Evolutionary conservation across 495 filamentous ascomycete species (phyloP).

Genomic region (Penicillium pulvis): DNA sequence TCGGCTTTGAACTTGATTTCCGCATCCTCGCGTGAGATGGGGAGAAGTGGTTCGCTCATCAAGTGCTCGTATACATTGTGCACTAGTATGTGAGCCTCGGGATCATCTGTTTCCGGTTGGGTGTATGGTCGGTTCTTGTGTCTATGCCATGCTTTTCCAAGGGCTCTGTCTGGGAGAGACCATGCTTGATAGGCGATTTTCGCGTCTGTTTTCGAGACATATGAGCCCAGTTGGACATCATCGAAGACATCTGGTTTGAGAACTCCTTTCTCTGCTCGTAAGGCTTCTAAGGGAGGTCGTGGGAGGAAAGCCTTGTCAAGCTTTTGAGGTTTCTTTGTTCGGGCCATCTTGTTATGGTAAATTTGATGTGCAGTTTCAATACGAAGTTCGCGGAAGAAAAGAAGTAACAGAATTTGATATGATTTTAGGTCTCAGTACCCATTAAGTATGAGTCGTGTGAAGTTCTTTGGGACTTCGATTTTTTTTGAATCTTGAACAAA

Average conservation of each 20-base stretch:
- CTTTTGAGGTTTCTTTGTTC: background rate
- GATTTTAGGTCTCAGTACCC: background rate
- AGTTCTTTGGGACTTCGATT: background rate
- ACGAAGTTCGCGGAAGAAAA: background rate
- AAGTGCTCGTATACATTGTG: slow-evolving; percentile 31
- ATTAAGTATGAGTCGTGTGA: background rate
- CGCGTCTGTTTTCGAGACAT: slow-evolving; percentile 17
- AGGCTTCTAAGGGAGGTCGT: background rate
- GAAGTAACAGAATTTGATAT: background rate
- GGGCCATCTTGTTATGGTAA: background rate
- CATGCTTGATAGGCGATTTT: slow-evolving; percentile 30
- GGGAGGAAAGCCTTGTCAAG: background rate
- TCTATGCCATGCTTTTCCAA: slow-evolving; percentile 15
- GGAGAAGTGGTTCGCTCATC: slow-evolving; percentile 20
- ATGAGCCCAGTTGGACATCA: slow-evolving; percentile 21
- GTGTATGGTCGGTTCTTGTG: slow-evolving; percentile 10
- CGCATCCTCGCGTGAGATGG: slow-evolving; percentile 9
- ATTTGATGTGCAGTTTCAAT: too few species aligned
- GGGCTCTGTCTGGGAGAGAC: slow-evolving; percentile 21
- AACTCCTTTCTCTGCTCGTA: background rate
- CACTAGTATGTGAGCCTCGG: slow-evolving; percentile 15
- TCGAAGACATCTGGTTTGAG: slow-evolving; percentile 25
- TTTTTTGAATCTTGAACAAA: too few species aligned
- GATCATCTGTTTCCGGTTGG: slow-evolving; percentile 3
- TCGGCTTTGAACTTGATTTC: background rate